Base-by-base conservation (phyloP, 1,284 basidiomycete species). In the Cryptococcus neoformans region DNA sequence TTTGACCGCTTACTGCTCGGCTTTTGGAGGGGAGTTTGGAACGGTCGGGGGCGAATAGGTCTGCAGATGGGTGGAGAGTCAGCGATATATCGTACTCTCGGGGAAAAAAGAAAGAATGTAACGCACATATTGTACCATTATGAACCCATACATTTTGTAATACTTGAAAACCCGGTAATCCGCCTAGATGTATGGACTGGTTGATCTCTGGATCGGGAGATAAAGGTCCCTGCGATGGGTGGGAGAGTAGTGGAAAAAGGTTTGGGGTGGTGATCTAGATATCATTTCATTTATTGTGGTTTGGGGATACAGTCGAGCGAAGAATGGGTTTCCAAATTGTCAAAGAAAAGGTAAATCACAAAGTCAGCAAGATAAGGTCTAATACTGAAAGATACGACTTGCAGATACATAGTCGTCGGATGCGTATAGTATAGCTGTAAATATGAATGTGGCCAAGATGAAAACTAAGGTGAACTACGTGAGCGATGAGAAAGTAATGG, bases 141-240 rank as follows among this genome's bases (percentile, higher is more conserved):
- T 57, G 48, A 38, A 62, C 60, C 55, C 61, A 64, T 4, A 64
- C 47, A 53, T 67, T 64, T 34, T 63, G 56, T 38, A 67, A 51
- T 0, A 60, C 55, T 44, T 65, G 56, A 57, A 59, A 63, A 0
- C 65, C 65, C 34, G 65, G 63, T 34, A 58, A 42, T n/a, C 62
- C 65, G 7, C 62, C 64, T 14, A 62, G 52, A 44, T 51, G 55
- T 37, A 35, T 59, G 12, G 54, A 52, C 9, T 53, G 51, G 11
- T 51, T 44, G 16, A 54, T 36, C 2, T 11, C 44, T 16, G 58
- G 58, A 36, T 59, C 54, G 8, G 58, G 54, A 17, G 55, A 21
- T 21, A 3, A 21, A 21, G 21, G 21, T 21, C 21, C 21, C 21
- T 21, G 21, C 21, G 21, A 21, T 21, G 21, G 21, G 21, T 21